Base-by-base conservation (phyloP, 2,329 filamentous ascomycete species). In the Exserohilum turcica region DNA sequence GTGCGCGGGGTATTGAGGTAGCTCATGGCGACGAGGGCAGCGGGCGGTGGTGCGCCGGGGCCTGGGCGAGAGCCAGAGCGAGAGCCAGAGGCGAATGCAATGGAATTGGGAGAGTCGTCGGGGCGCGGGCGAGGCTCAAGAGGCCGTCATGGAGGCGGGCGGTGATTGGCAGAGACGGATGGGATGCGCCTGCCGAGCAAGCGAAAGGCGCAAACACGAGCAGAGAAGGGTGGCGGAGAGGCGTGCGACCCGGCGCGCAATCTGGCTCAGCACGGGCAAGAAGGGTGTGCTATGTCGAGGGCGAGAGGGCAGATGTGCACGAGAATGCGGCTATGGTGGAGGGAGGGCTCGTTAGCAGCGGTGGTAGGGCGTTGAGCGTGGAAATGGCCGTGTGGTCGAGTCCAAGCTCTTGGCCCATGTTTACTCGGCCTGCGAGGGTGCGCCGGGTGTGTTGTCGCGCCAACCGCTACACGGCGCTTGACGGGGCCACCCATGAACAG, bases 1-100 rank as follows among this genome's bases (percentile, higher is more conserved):
- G 74, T 71, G 57, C 75, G 75, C 46, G 72, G 68, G 21, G 70
- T 60, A 60, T 72, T 72, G 21, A 57, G 63, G 63, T 68, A 73
- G 59, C 70, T 74, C 72, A 76, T 76, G 59, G 61, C 60, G 65
- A 61, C 60, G 65, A 61, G 62, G 58, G 63, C 61, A 49, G 54
- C 37, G 48, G 55, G 37, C 48, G 43, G 24, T 50, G 28, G 49
- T 53, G 54, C 49, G 54, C 39, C 54, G 45, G 39, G 45, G 4
- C 43, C 54, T 43, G 35, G 45, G 39, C 35, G 43, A 48, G 24
- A 57, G 29, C 48, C 65, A 53, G 65, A 70, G 73, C 73, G 59
- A 64, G 70, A 58, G 59, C 36, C 42, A 45, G 37, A 48, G 45
- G 50, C 35, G 50, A 42, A 52, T 56, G n/a, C n/a, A n/a, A n/a